Percentiles rank a stretch among this genome's conserved stretches.
Conservation (phyloP, 2,329 filamentous ascomycete genomes). For the Neurospora crassa region DNA sequence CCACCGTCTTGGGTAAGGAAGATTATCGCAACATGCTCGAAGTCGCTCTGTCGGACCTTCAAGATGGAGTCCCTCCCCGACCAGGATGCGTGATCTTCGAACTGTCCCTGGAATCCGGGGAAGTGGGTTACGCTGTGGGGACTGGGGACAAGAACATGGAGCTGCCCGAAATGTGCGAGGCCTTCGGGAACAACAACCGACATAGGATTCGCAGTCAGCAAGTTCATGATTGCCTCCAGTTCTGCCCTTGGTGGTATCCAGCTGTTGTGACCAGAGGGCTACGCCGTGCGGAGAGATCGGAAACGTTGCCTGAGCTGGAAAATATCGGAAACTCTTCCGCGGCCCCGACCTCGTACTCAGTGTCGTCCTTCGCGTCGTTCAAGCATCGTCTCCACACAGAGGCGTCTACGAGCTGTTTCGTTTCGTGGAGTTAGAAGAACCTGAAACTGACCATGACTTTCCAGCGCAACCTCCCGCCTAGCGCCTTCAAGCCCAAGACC, state of each 20-base stretch:
- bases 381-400: neutral
- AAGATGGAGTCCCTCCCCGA: neutral
- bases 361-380: neutral
- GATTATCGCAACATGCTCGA: neutral
- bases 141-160: neutral
- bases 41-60: neutral
- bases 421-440: neutral
- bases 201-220: neutral
- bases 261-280: neutral
- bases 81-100: neutral
- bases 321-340: neutral
- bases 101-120: neutral
- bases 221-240: neutral
- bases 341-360: neutral
- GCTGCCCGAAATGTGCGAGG: neutral
- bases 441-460: constrained; percentile 8
- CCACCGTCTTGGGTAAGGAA: neutral
- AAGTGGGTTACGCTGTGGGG: neutral
- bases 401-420: neutral
- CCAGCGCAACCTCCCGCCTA: constrained; percentile 85
- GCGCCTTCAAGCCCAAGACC: constrained; percentile 67
- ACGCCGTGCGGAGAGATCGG: neutral
- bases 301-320: neutral
- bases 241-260: neutral
- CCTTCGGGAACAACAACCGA: neutral